phyloP scores from a whole-genome alignment of 2,329 filamentous ascomycete genomes.

The Pleomassaria siparia region DNA sequence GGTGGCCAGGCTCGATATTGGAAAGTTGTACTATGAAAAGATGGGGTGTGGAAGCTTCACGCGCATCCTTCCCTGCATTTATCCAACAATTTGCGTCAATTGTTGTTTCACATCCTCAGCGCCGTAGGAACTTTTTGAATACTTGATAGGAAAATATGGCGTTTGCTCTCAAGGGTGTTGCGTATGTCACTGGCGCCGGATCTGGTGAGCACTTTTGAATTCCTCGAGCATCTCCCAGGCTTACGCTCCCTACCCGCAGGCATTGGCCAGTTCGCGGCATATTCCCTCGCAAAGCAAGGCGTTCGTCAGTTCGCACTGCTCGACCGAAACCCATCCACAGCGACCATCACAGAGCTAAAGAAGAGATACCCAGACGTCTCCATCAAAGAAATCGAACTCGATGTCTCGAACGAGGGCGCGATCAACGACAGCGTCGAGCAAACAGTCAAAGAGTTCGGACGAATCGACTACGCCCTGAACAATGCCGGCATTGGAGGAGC shows the following conservation, averaged over 20 bases:
- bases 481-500: conserved; percentile 55
- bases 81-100: background rate
- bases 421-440: conserved; percentile 49
- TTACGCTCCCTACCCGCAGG: conserved; percentile 41
- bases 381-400: conserved; percentile 46
- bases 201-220: conserved; percentile 40
- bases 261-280: conserved; percentile 52
- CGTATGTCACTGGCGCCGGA: conserved; percentile 53
- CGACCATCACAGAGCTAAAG: conserved; percentile 39
- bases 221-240: background rate
- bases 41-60: conserved; percentile 2
- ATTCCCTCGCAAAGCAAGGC: conserved; percentile 52
- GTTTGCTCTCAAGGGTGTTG: conserved; percentile 48
- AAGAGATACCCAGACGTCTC: conserved; percentile 45
- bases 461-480: conserved; percentile 59
- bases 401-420: conserved; percentile 49
- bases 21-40: no score
- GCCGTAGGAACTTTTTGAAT: background rate
- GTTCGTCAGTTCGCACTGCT: conserved; percentile 51
- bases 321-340: conserved; percentile 46
- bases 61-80: background rate
- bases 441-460: conserved; percentile 51
- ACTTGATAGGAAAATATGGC: conserved; percentile 36
- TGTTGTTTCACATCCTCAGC: background rate
- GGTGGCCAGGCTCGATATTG: background rate